phyloP scores from a whole-genome alignment of 1,284 basidiomycete genomes.

The Rhodotorula sp. region DNA sequence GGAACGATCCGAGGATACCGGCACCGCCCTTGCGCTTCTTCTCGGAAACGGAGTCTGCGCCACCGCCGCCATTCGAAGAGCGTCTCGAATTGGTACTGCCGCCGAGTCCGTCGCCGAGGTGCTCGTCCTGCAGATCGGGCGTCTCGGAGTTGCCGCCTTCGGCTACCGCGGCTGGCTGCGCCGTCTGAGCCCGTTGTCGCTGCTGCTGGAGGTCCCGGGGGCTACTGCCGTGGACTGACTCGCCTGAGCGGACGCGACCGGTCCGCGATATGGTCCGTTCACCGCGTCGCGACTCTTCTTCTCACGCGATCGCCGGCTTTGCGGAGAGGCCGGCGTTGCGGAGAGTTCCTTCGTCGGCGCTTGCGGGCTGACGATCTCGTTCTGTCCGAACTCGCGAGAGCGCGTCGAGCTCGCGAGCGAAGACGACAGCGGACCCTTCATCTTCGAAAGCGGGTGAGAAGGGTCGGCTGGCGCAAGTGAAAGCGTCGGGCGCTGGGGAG shows the following conservation, averaged over 20 bases:
- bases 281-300: background rate
- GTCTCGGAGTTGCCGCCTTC: conserved; percentile 6
- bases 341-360: conserved; percentile 58
- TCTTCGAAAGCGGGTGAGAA: background rate
- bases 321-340: conserved; percentile 72
- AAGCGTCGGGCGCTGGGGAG: no score
- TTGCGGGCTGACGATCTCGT: conserved; percentile 22
- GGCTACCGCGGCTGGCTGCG: background rate
- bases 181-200: no score
- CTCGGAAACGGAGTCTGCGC: conserved; percentile 43
- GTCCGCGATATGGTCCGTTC: background rate
- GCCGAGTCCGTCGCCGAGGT: conserved; percentile 22
- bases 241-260: background rate
- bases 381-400: conserved; percentile 16
- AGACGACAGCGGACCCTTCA: background rate
- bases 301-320: conserved; percentile 64
- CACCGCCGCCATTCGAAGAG: conserved; percentile 5
- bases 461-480: no score
- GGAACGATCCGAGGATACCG: conserved; percentile 71
- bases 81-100: conserved; percentile 8
- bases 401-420: conserved; percentile 5
- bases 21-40: conserved; percentile 66
- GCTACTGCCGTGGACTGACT: background rate
- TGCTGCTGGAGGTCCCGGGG: no score
- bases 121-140: conserved; percentile 14